These are phyloP conservation scores for Symbiodinium pilosum DNA, from an alignment of 73 alveolate species.

Conservation along the genomic window DNA sequence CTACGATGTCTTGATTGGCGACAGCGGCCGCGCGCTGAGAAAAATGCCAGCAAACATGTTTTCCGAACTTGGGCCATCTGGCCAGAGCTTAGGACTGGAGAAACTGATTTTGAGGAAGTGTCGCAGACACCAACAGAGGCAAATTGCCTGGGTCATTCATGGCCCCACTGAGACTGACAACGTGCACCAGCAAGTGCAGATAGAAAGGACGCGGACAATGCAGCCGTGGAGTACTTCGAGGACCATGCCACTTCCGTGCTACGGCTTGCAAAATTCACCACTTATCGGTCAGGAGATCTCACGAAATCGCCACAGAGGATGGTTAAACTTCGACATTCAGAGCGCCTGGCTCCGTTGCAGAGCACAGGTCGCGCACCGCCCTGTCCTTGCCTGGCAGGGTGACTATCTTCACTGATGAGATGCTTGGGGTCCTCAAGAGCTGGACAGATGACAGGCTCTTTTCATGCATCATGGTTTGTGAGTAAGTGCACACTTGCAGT, in stretches of 20 bases:
- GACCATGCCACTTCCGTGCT: background rate
- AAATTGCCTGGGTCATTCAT: background rate
- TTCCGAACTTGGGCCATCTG: no score
- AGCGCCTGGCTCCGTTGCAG: background rate
- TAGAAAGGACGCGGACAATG: conserved; percentile 17
- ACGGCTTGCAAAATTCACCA: background rate
- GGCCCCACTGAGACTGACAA: no score
- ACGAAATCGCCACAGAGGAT: conserved; percentile 7
- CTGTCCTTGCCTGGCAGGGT: background rate
- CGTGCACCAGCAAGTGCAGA: no score
- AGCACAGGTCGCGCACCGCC: background rate
- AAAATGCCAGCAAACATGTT: no score
- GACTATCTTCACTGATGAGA: conserved; percentile 34
- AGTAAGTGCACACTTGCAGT: no score
- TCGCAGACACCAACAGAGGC: conserved; percentile 50
- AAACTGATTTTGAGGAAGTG: conserved; percentile 18
- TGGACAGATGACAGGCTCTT: conserved; percentile 37
- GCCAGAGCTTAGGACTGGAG: conserved; percentile 17
- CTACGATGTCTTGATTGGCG: conserved; percentile 43
- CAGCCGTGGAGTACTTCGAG: conserved; percentile 62
- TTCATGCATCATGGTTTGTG: background rate
- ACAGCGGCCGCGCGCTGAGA: conserved; percentile 3
- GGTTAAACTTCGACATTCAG: background rate
- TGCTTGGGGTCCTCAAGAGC: background rate
- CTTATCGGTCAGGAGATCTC: conserved; percentile 18